Evolutionary conservation across 257 asterid genomes (phyloP).

Genomic region (Jacaranda copaia): DNA sequence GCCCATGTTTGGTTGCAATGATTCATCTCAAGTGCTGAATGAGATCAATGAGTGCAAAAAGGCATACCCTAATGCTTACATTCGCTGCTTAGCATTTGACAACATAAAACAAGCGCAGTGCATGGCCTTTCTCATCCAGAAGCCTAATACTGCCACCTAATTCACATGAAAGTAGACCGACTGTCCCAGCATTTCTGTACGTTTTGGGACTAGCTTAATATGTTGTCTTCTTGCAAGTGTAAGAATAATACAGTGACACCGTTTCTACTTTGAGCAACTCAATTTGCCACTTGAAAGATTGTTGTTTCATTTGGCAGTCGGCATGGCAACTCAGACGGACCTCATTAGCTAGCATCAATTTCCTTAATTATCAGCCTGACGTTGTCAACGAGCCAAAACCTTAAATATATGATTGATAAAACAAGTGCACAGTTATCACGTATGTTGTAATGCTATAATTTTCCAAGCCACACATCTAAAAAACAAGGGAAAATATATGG

Average conservation of each 20-base stretch:
- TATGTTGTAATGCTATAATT: background rate
- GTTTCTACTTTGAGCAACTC: too few relatives aligned
- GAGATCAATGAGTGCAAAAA: constrained; percentile 59
- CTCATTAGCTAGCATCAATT: background rate
- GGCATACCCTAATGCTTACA: constrained; percentile 58
- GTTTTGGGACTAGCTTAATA: background rate
- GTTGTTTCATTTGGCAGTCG: background rate
- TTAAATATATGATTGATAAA: background rate
- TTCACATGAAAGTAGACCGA: too few relatives aligned
- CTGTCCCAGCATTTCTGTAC: background rate
- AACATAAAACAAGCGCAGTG: constrained; percentile 55
- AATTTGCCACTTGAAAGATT: too few relatives aligned
- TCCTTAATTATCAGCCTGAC: background rate
- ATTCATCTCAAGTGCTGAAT: constrained; percentile 46
- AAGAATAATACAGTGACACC: background rate
- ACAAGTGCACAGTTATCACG: background rate
- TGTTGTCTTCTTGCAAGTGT: constrained; percentile 15
- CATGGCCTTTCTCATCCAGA: constrained; percentile 64
- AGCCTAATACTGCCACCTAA: constrained; percentile 31
- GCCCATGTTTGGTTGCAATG: constrained; percentile 68
- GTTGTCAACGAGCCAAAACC: background rate
- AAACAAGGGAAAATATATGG: background rate
- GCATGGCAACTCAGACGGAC: background rate
- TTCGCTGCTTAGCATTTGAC: constrained; percentile 63
- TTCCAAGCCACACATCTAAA: background rate